A percentile compares a stretch with the other conserved stretches of the same genome.
These are phyloP conservation scores for Periconia sp. DNA, from an alignment of 2,329 filamentous ascomycete genomes.

Conservation along the genomic window DNA sequence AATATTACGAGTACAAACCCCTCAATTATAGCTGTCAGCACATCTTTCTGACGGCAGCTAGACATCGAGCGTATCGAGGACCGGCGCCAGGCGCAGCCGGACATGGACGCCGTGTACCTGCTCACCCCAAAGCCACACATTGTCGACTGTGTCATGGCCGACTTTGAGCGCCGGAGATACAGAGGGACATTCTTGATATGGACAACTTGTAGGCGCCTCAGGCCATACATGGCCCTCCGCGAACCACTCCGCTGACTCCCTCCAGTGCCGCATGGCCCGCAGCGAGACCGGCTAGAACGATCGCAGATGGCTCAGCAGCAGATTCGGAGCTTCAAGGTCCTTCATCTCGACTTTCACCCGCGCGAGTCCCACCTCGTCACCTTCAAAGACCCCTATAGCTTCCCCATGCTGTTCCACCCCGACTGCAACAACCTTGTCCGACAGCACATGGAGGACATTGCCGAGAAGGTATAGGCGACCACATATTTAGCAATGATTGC, in stretches of 20 bases:
- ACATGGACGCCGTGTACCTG: constrained; percentile 95
- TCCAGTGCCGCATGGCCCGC: constrained; percentile 69
- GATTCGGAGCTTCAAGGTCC: constrained; percentile 79
- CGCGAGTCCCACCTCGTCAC: constrained; percentile 90
- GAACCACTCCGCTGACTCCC: constrained; percentile 9
- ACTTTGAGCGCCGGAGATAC: constrained; percentile 86
- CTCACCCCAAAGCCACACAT: constrained; percentile 85
- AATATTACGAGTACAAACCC: constrained; percentile 84
- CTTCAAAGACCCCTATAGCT: constrained; percentile 95
- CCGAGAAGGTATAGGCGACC: constrained; percentile 73
- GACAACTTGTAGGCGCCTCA: constrained; percentile 65
- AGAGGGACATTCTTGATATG: constrained; percentile 81
- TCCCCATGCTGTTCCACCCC: constrained; percentile 89
- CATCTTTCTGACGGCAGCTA: constrained; percentile 52
- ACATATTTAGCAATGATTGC: constrained; percentile 3
- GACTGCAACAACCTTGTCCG: constrained; percentile 84
- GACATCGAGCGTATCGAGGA: constrained; percentile 96
- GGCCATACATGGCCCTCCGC: not conserved
- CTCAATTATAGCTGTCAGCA: not conserved
- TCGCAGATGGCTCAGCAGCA: constrained; percentile 72
- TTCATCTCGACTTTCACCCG: constrained; percentile 89
- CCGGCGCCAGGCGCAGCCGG: constrained; percentile 77
- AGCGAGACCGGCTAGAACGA: constrained; percentile 76
- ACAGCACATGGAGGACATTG: constrained; percentile 80
- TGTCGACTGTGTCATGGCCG: constrained; percentile 91